These are phyloP conservation scores for Macrocybe sp. DNA, from an alignment of 1,284 basidiomycete genomes.

Conservation along the genomic window DNA sequence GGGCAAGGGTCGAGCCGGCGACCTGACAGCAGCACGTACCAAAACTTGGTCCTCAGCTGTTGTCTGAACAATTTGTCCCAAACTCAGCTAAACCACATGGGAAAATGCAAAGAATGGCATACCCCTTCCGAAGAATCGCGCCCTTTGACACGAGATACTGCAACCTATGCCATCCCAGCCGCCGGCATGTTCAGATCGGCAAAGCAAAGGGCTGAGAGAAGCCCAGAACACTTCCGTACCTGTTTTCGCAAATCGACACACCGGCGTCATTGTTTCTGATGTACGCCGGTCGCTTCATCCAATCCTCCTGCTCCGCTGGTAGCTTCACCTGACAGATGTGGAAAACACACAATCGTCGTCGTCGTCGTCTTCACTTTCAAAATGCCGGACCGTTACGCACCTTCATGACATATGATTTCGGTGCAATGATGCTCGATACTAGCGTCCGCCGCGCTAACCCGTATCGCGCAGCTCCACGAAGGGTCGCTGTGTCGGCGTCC, in stretches of 20 bases:
- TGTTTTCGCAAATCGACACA: slow-evolving; percentile 74
- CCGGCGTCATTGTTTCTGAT: slow-evolving; percentile 72
- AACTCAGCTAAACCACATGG: slow-evolving; percentile 12
- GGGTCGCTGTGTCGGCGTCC: slow-evolving; percentile 79
- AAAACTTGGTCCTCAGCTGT: slow-evolving; percentile 73
- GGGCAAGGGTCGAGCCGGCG: too few species aligned
- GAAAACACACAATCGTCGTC: slow-evolving; percentile 1
- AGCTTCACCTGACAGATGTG: slow-evolving; percentile 59
- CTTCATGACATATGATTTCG: slow-evolving; percentile 81
- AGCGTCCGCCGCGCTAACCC: slow-evolving; percentile 69
- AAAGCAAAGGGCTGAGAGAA: slow-evolving; percentile 2
- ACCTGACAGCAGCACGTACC: slow-evolving; percentile 35
- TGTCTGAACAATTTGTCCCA: slow-evolving; percentile 40
- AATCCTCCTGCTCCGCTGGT: slow-evolving; percentile 76
- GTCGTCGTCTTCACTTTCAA: background rate
- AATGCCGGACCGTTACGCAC: slow-evolving; percentile 28
- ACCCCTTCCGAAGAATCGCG: slow-evolving; percentile 80
- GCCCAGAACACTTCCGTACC: slow-evolving; percentile 36
- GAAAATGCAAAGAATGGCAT: slow-evolving; percentile 16
- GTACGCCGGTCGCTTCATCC: slow-evolving; percentile 75
- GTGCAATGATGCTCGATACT: slow-evolving; percentile 74
- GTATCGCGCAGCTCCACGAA: slow-evolving; percentile 78
- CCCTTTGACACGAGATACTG: slow-evolving; percentile 82
- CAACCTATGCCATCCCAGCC: slow-evolving; percentile 42
- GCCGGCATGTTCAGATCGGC: slow-evolving; percentile 17